A percentile compares a stretch with the other conserved stretches of the same genome.
Evolutionary conservation across 2,329 filamentous ascomycete species (phyloP).

Genomic region (Blastomyces parvus): DNA sequence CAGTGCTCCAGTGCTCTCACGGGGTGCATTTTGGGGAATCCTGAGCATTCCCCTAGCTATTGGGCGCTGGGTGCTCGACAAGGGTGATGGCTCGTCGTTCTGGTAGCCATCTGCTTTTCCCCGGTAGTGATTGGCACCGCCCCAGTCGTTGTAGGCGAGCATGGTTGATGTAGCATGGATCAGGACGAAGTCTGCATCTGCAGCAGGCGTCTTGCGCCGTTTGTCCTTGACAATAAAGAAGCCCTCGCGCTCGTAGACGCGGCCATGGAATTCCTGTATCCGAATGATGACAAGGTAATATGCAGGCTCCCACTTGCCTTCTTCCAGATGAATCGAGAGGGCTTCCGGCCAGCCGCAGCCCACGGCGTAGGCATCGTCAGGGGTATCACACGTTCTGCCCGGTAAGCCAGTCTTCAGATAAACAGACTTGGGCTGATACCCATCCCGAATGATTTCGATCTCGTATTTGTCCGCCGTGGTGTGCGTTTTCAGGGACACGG

Average conservation of each 20-base stretch:
- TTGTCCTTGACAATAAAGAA: background rate
- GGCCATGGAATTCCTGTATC: background rate
- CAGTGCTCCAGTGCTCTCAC: background rate
- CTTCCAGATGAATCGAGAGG: background rate
- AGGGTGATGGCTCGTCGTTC: background rate
- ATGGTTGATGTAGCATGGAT: background rate
- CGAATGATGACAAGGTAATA: background rate
- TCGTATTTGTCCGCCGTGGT: background rate
- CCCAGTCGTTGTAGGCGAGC: background rate
- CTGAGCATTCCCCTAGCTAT: background rate
- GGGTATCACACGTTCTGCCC: background rate
- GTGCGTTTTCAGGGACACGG: background rate
- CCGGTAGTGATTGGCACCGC: background rate
- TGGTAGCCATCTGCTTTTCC: background rate
- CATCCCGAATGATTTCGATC: background rate
- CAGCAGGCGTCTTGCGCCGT: background rate
- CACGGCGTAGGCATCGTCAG: background rate
- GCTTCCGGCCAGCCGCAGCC: background rate
- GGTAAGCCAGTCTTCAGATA: background rate
- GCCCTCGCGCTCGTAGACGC: background rate
- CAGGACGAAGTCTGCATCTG: background rate
- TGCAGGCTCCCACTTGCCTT: background rate
- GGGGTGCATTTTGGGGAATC: background rate
- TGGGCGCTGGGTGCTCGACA: background rate
- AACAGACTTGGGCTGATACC: background rate